Percentiles rank a stretch among this genome's conserved stretches.
Evolutionary conservation across 2,329 filamentous ascomycete species (phyloP).

Genomic region (Penicillium sp.): DNA sequence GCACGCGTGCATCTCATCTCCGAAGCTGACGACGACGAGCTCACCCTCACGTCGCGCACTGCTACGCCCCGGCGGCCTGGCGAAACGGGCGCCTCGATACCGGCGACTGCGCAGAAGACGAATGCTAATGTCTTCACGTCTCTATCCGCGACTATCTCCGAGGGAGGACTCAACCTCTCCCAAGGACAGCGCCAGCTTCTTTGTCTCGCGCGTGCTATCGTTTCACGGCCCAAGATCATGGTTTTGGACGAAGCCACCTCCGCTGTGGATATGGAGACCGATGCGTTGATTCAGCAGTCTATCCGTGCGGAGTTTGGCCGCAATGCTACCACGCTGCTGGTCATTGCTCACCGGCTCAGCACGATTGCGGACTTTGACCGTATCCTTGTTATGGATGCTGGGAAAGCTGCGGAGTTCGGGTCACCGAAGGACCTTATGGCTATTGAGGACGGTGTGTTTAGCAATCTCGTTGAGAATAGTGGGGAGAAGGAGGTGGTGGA

Average conservation of each 20-base stretch:
- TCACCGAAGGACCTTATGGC: constrained; percentile 58
- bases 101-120: constrained; percentile 27
- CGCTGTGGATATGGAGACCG: constrained; percentile 73
- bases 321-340: constrained; percentile 61
- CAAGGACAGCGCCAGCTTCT: constrained; percentile 34
- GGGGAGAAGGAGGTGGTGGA: constrained; percentile 25
- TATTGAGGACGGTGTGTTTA: constrained; percentile 24
- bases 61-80: constrained; percentile 56
- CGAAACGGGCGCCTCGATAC: constrained; percentile 19
- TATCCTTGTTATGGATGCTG: constrained; percentile 68
- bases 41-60: constrained; percentile 65
- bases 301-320: constrained; percentile 67
- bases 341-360: constrained; percentile 71
- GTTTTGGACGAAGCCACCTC: constrained; percentile 77
- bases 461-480: constrained; percentile 25
- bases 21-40: constrained; percentile 54
- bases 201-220: constrained; percentile 49
- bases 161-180: constrained; percentile 63
- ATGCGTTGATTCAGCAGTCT: constrained; percentile 67
- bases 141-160: constrained; percentile 62
- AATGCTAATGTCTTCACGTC: constrained; percentile 67
- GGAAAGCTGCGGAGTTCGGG: constrained; percentile 65
- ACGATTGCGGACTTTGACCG: constrained; percentile 75
- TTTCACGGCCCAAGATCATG: constrained; percentile 70
- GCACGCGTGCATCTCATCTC: constrained; percentile 61